These are phyloP conservation scores for Hirschioporus abietinus DNA, from an alignment of 768 basidiomycete genomes.

Conservation along the genomic window DNA sequence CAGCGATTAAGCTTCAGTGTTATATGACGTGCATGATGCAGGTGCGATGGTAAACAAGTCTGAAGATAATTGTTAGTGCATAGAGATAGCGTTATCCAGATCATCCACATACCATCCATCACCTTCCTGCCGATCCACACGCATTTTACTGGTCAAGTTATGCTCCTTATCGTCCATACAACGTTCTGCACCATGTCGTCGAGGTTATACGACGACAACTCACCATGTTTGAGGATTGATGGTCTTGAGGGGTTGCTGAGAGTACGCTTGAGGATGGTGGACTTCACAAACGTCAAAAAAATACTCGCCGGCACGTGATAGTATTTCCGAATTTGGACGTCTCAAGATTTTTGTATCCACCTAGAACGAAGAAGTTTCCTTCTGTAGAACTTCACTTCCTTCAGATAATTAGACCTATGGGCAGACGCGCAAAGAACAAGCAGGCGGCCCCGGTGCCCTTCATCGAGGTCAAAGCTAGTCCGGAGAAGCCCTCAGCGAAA, in stretches of 20 bases:
- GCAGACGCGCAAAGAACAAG: constrained; percentile 81
- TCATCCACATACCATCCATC: constrained; percentile 25
- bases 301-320: background rate
- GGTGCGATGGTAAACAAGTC: constrained; percentile 35
- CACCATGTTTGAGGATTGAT: constrained; percentile 2
- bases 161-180: background rate
- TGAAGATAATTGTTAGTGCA: constrained; percentile 31
- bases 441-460: constrained; percentile 66
- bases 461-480: constrained; percentile 28
- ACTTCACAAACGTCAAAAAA: constrained; percentile 5
- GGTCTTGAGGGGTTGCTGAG: constrained; percentile 2
- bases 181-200: background rate
- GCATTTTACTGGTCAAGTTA: background rate
- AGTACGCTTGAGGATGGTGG: background rate
- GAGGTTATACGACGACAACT: background rate
- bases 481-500: constrained; percentile 36
- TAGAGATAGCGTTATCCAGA: constrained; percentile 16
- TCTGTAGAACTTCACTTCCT: constrained; percentile 2
- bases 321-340: background rate
- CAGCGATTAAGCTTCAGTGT: constrained; percentile 46
- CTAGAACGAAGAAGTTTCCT: constrained; percentile 2
- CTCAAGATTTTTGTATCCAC: constrained; percentile 4
- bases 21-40: constrained; percentile 38
- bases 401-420: constrained; percentile 43
- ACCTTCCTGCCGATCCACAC: background rate